Base-by-base conservation (phyloP, 148 eudicot species). In the Rhododendron molle region DNA sequence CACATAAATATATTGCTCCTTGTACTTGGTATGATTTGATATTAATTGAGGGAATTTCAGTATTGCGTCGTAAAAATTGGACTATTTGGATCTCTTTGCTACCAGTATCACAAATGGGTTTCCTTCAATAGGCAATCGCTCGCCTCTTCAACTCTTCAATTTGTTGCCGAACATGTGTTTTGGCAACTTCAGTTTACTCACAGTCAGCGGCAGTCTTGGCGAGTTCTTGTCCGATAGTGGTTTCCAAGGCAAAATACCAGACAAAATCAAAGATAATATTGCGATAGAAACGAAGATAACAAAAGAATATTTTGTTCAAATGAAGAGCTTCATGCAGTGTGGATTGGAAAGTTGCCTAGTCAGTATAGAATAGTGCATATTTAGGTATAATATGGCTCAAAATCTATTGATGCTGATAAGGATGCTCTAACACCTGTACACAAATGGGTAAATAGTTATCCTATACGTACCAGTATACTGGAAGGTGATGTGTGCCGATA, bases 381-480 rank as follows among this genome's bases (percentile, higher is more conserved):
- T 16, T 56, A 56, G 21, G 60, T 16, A 56, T 18, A 56, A 34
- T 60, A 23, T 14, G 36, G 43, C 14, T 71, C 38, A 88, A 34
- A 18, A 56, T 18, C 60, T 16, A 18, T 56, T 4, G 21, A 16
- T 23, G 60, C 23, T 56, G 21, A 2, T 56, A 50, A 50, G 15
- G 18, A 50, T 47, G 50, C 50, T 50, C 54, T 50, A 38, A 82
- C 20, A 13, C 54, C 20, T 30, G 20, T 43, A 78, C 36, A 32
- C 30, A 43, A n/a, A 26, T 47, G 49, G 30, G 47, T 65, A 40
- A 20, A 20, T n/a, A 28, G 28, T 21, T 15, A 49, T 44, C 71
- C 18, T 13, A n/a, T 46, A 40, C 90, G 23, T 91, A 96, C 98
- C 87, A 91, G 58, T 67, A 88, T 88, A 84, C 90, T 89, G 62